Base-by-base conservation (phyloP, 2,329 filamentous ascomycete genomes). In the Arthrobotrys iridis region DNA sequence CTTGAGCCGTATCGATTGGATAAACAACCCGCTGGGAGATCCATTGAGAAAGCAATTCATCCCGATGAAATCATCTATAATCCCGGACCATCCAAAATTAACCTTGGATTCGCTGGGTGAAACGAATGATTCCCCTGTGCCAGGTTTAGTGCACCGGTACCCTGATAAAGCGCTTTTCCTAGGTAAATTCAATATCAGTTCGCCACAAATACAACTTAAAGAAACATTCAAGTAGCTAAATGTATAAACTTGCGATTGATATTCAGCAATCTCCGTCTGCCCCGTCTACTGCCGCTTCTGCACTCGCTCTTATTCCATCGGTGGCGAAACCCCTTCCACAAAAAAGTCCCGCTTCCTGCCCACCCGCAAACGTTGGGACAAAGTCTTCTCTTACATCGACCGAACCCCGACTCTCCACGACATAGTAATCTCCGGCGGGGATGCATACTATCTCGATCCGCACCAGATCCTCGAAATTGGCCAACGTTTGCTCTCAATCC, bases 261-360 rank as follows among this genome's bases (percentile, higher is more conserved):
- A 2, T 4, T 66, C 64, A 88, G 87, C 87, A 10, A 86, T 84
- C 0, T 87, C 86, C 1, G 85, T 88, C 13, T 90, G 88, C 77
- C 88, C 88, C 0, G 86, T 88, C 0, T 89, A 89, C 79, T 90
- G 88, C 81, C 83, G 84, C 58, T 89, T 85, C 78, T 90, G 88
- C 80, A 90, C 88, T 1, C 85, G 88, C 8, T 87, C 87, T 0
- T 88, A 88, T 76, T 85, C 85, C 0, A 85, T 90, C 1, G 88
- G 88, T 0, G 84, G 81, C 8, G 81, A 86, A 68, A 90, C 87
- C 0, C 83, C 85, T 7, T 82, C 83, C 0, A 84, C 89, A 2
- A 82, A 82, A 22, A 88, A 85, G 78, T 79, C 79, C 62, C 80
- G 81, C 1, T 81, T 84, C 64, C 84, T 83, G 72, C 83, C 84